Conservation (phyloP, 2,329 filamentous ascomycete genomes). For the Phyllosticta capitalensis region DNA sequence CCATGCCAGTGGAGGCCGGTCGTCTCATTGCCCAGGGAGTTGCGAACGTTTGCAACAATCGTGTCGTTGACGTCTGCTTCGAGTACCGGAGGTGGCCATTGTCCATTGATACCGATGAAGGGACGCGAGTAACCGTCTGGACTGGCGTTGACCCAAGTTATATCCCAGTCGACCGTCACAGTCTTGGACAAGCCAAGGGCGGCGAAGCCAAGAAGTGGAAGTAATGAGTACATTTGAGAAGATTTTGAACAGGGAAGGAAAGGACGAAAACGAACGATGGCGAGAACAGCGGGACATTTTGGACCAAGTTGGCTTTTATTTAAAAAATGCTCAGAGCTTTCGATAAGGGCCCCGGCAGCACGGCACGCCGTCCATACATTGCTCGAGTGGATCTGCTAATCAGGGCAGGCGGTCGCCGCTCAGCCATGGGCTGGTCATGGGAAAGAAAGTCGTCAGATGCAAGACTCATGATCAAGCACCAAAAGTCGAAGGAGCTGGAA, state of each 20-base stretch:
- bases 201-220: not conserved
- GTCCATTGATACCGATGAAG: conserved; percentile 64
- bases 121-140: conserved; percentile 58
- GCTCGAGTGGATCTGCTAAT: not conserved
- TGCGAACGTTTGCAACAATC: conserved; percentile 47
- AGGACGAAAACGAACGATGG: not conserved
- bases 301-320: not conserved
- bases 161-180: conserved; percentile 55
- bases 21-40: conserved; percentile 51
- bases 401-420: not conserved
- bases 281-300: not conserved
- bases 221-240: not conserved
- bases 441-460: not conserved
- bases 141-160: conserved; percentile 62
- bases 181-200: conserved; percentile 19
- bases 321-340: not conserved
- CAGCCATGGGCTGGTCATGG: not conserved
- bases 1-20: conserved; percentile 64
- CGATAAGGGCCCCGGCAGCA: not conserved
- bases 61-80: conserved; percentile 52
- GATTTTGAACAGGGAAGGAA: not conserved
- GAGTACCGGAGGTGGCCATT: conserved; percentile 63
- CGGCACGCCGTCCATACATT: not conserved
- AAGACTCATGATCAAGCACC: not conserved
- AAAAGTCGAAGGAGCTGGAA: not conserved